These are phyloP conservation scores for Yarrowia bubula DNA, from an alignment of 805 yeast species.

Conservation along the genomic window DNA sequence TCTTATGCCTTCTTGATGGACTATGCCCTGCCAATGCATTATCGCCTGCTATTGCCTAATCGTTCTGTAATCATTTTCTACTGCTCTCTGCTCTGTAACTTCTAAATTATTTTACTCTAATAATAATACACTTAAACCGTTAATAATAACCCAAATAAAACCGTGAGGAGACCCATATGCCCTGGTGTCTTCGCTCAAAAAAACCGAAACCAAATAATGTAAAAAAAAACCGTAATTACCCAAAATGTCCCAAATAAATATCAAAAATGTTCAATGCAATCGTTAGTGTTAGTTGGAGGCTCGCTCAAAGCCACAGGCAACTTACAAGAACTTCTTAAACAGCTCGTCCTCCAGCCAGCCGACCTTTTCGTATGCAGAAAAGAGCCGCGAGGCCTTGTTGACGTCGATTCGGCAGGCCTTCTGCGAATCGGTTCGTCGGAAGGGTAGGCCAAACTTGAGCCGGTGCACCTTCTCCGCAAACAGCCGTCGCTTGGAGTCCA, in stretches of 20 bases:
- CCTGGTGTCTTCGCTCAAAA: conserved; percentile 4
- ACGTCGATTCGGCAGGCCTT: conserved; percentile 97
- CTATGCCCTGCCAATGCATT: background rate
- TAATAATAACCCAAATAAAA: conserved; percentile 13
- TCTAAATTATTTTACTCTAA: conserved; percentile 12
- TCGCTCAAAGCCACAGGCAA: background rate
- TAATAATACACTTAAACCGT: conserved; percentile 20
- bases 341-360: conserved; percentile 86
- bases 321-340: conserved; percentile 50
- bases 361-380: conserved; percentile 83
- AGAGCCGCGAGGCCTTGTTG: conserved; percentile 88
- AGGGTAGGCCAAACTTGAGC: conserved; percentile 64
- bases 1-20: background rate
- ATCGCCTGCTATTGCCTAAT: background rate
- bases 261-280: conserved; percentile 26
- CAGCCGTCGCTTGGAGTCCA: conserved; percentile 73
- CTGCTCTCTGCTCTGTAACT: background rate
- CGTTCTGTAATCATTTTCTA: background rate
- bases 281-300: background rate
- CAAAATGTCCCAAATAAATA: conserved; percentile 26
- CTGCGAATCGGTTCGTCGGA: conserved; percentile 96
- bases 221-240: conserved; percentile 19
- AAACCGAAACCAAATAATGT: conserved; percentile 19
- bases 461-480: conserved; percentile 87
- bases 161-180: conserved; percentile 10